These are phyloP conservation scores for Colletotrichum sp. DNA, from an alignment of 2,329 filamentous ascomycete genomes.

Conservation along the genomic window DNA sequence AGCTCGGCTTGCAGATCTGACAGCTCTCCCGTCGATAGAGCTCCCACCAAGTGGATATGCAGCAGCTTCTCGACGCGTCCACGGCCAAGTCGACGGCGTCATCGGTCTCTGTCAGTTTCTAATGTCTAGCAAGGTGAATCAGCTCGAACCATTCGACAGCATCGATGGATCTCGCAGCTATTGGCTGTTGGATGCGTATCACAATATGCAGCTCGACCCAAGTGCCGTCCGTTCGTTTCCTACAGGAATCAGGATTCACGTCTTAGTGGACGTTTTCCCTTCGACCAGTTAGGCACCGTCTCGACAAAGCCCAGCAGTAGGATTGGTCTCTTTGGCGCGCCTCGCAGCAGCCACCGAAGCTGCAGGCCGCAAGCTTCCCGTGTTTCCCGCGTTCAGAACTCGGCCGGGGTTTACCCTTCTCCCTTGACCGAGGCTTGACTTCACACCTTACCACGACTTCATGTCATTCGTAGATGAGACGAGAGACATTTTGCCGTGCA, in stretches of 20 bases:
- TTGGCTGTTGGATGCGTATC: neutral
- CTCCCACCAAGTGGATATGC: neutral
- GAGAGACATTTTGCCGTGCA: neutral
- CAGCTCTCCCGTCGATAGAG: neutral
- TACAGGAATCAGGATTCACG: neutral
- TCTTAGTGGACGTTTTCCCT: neutral
- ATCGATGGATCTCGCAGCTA: neutral
- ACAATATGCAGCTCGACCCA: neutral
- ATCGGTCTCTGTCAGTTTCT: neutral
- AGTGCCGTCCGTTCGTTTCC: neutral
- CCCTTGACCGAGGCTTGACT: neutral
- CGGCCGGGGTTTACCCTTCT: slow-evolving; percentile 1
- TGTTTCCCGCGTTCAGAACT: neutral
- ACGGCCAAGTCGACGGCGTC: neutral
- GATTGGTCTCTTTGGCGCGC: neutral
- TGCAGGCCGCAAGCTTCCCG: slow-evolving; percentile 1
- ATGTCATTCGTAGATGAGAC: neutral
- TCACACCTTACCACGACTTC: neutral
- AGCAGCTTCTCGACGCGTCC: neutral
- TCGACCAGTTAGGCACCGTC: neutral
- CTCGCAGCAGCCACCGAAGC: neutral
- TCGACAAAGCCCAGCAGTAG: neutral
- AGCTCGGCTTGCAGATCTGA: slow-evolving; percentile 7
- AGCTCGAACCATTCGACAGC: neutral
- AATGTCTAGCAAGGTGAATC: neutral